phyloP scores from a whole-genome alignment of 2,329 filamentous ascomycete species.

The Hymenoscyphus occultus region DNA sequence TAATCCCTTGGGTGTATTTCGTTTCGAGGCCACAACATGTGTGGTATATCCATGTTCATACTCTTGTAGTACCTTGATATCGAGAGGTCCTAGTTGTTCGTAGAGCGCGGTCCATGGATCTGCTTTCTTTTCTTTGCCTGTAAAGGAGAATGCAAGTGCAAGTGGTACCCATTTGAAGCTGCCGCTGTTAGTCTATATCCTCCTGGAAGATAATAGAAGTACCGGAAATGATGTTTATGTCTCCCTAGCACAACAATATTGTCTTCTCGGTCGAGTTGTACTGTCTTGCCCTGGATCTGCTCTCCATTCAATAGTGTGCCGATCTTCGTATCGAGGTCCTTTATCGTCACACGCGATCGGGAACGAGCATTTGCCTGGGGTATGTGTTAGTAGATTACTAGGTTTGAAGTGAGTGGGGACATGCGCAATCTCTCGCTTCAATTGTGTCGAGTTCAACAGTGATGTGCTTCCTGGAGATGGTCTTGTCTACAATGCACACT shows the following conservation, averaged over 20 bases:
- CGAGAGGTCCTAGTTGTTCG: conserved; percentile 72
- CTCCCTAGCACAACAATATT: conserved; percentile 71
- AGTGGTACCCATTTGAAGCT: conserved; percentile 78
- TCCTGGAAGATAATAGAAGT: conserved; percentile 20
- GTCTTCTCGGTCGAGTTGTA: conserved; percentile 52
- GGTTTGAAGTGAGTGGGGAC: conserved; percentile 29
- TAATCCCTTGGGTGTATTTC: conserved; percentile 84
- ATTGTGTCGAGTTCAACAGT: conserved; percentile 70
- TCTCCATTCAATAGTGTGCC: conserved; percentile 77
- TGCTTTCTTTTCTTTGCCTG: conserved; percentile 65
- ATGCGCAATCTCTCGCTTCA: conserved; percentile 63
- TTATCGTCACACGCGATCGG: conserved; percentile 68
- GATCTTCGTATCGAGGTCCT: conserved; percentile 79
- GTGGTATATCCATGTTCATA: conserved; percentile 72
- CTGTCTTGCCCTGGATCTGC: conserved; percentile 61
- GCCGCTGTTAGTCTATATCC: conserved; percentile 7
- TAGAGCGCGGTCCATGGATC: conserved; percentile 62
- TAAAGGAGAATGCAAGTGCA: conserved; percentile 78
- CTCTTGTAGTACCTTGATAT: conserved; percentile 78
- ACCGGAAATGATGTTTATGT: conserved; percentile 63
- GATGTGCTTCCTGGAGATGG: conserved; percentile 86
- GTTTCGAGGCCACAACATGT: conserved; percentile 83
- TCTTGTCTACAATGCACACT: conserved; percentile 71
- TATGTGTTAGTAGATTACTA: conserved; percentile 18
- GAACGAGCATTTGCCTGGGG: conserved; percentile 24